Evolutionary conservation across 371 early-diverging fungal genomes (phyloP).

Genomic region (Nematocida parisii): DNA sequence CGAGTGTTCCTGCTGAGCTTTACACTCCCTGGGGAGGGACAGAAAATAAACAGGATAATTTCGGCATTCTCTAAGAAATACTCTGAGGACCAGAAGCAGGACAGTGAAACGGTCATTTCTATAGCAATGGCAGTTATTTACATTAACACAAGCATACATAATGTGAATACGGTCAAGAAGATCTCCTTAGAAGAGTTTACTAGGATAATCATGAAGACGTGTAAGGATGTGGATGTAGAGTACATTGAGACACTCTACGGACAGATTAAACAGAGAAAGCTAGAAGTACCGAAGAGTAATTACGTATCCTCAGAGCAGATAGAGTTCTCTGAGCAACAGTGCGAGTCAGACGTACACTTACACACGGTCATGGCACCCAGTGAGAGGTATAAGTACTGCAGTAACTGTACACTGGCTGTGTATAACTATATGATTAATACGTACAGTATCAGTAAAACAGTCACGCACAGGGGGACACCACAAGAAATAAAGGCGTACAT

Average conservation of each 20-base stretch:
- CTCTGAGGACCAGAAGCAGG: slow-evolving; percentile 70
- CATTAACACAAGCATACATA: slow-evolving; percentile 88
- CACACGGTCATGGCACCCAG: not conserved
- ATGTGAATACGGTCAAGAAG: slow-evolving; percentile 79
- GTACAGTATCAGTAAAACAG: not conserved
- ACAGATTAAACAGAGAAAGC: slow-evolving; percentile 60
- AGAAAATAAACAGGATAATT: slow-evolving; percentile 83
- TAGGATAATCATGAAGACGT: slow-evolving; percentile 61
- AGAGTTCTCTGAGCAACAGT: slow-evolving; percentile 7
- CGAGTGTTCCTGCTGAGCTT: slow-evolving; percentile 78
- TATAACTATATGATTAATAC: slow-evolving; percentile 25
- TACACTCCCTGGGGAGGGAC: slow-evolving; percentile 84
- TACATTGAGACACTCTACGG: slow-evolving; percentile 57
- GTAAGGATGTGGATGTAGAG: slow-evolving; percentile 42
- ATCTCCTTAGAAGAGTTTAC: slow-evolving; percentile 81
- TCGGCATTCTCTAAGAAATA: slow-evolving; percentile 78
- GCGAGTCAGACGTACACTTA: slow-evolving; percentile 25
- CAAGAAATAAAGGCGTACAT: slow-evolving; percentile 25
- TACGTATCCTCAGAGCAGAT: slow-evolving; percentile 8
- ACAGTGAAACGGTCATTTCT: slow-evolving; percentile 39
- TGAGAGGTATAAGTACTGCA: slow-evolving; percentile 32
- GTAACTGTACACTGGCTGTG: slow-evolving; percentile 16
- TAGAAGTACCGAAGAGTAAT: slow-evolving; percentile 62
- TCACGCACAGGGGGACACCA: not conserved
- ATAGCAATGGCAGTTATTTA: slow-evolving; percentile 74